Base-by-base conservation (phyloP, 768 basidiomycete genomes). In the Chiua virens region DNA sequence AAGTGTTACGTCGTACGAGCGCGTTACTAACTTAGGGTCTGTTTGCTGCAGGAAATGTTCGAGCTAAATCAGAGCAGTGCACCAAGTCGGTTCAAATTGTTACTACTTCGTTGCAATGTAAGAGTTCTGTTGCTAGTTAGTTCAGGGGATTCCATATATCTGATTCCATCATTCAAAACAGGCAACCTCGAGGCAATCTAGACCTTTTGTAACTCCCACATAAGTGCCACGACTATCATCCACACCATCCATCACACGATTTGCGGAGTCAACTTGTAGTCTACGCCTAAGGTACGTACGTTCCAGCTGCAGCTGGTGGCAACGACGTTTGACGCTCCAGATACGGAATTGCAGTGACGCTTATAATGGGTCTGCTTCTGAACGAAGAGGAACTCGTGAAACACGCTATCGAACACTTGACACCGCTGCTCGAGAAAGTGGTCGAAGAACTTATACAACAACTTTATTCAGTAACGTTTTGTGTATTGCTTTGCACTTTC, bases 281-380 rank as follows among this genome's bases (percentile, higher is more conserved):
- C 30, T 7, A 4, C 32, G 4, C 37, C 28, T 39, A 36, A n/a
- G 39, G 43, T 51, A 43, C 42, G 59, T 49, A 13, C 23, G 18
- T 14, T 2, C 18, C 37, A 6, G 17, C 20, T n/a, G 23, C 36
- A 5, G 15, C 20, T n/a, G 28, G 20, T 15, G 39, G 34, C 21
- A 4, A 39, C 13, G 28, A 20, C 30, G 21, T 15, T 41, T 50
- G 45, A 48, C 48, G 35, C n/a, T 10, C 28, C n/a, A n/a, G n/a
- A 23, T 15, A 22, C 27, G 17, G 35, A 30, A 35, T 14, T 17
- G 34, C 21, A 41, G 41, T 7, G 38, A 52, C 32, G 21, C 38
- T 6, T 15, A 45, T 5, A 28, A 64, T 64, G 63, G 61, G 53
- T 4, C 9, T 66, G 6, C 28, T 64, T 5, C 17, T 67, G 10